phyloP scores from a whole-genome alignment of 2,329 filamentous ascomycete genomes.

The Fusarium algeriense region DNA sequence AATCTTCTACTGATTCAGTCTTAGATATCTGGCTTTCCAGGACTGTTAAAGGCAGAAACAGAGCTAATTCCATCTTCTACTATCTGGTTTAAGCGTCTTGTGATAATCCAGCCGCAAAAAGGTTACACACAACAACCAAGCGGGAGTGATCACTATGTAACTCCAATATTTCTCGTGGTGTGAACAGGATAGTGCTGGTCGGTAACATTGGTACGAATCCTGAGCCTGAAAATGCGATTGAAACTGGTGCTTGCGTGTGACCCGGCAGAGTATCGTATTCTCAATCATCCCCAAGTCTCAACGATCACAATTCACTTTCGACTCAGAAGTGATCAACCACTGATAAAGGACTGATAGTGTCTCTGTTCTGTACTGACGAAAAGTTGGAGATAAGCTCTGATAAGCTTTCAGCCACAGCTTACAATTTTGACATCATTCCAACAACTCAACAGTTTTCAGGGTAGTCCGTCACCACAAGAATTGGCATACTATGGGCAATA shows the following conservation, averaged over 20 bases:
- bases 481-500: background rate
- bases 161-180: too few relatives aligned
- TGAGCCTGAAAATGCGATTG: background rate
- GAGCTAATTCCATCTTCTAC: fast-evolving
- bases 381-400: background rate
- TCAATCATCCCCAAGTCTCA: fast-evolving
- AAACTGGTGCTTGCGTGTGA: background rate
- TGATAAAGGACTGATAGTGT: background rate
- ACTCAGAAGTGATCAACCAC: background rate
- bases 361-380: background rate
- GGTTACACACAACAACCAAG: background rate
- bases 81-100: too few relatives aligned
- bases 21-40: fast-evolving
- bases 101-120: too few relatives aligned
- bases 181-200: too few relatives aligned
- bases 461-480: background rate
- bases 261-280: fast-evolving
- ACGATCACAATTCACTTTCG: fast-evolving
- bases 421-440: background rate
- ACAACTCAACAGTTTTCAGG: background rate
- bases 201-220: too few relatives aligned
- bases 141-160: background rate
- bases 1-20: fast-evolving
- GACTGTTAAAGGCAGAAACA: fast-evolving
- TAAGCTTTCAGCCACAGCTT: constrained; percentile 1